Evolutionary conservation across 176 grass and related monocot genomes (phyloP).

Genomic region (Carex littledalei): DNA sequence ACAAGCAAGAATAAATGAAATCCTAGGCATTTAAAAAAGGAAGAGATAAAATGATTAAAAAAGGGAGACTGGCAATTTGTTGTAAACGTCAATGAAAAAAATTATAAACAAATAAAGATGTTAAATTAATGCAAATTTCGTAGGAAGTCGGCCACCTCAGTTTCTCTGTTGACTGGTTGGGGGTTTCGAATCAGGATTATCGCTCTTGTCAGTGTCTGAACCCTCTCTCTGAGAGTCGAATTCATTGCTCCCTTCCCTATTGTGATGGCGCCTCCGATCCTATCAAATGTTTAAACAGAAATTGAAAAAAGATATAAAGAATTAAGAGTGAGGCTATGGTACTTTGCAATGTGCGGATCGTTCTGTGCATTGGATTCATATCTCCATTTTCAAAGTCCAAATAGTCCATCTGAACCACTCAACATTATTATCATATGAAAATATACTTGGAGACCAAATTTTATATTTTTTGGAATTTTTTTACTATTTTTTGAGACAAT

Average conservation of each 20-base stretch:
- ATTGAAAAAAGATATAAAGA: neutral
- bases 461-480: too few relatives aligned
- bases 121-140: neutral
- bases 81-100: neutral
- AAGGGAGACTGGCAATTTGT: neutral
- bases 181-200: constrained; percentile 57
- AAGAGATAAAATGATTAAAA: neutral
- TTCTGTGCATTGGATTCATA: too few relatives aligned
- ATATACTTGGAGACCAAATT: too few relatives aligned
- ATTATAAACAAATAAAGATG: constrained; percentile 2
- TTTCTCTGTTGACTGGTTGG: neutral
- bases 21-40: neutral
- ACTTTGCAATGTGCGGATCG: too few relatives aligned
- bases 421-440: too few relatives aligned
- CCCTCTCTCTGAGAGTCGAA: constrained; percentile 66
- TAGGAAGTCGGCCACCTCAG: neutral
- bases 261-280: constrained; percentile 63
- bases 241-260: constrained; percentile 42
- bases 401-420: too few relatives aligned
- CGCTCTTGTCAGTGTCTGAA: constrained; percentile 67
- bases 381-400: too few relatives aligned
- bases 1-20: neutral
- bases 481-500: too few relatives aligned
- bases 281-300: constrained; percentile 13
- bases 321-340: neutral